Evolutionary conservation across 805 yeast genomes (phyloP), one percentile per base, ranked within the genome.

Genomic region (Candida coquimbonensis): DNA sequence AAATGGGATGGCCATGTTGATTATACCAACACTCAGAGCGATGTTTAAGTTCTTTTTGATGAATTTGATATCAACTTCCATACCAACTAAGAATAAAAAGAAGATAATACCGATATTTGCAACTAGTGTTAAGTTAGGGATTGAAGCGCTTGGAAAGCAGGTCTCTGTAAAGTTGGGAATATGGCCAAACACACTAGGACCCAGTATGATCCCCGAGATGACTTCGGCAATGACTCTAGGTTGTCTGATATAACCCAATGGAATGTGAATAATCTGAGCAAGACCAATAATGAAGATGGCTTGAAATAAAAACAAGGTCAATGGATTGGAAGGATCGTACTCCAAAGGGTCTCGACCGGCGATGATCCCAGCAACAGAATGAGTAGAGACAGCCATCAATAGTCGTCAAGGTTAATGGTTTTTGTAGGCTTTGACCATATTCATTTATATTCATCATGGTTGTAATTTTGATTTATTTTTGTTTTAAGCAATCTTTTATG

Each of bases 181-280:
- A 38, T 72, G 77, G 5, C 93, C 93, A 65, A 86, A 62, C 2
- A 77, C 93, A 0, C 88, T 70, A 1, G 91, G 91, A 0, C 93
- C 91, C 42, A 86, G 63, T 2, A 86, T 56, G 41, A 86, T 80
- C 27, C 95, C 95, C 0, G 88, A 72, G 9, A 86, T 69, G 41
- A 86, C 93, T 56, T 86, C 95, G 7, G 90, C 87, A 48, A 86
- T 85, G 38, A 86, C 95, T 48, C 80, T 70, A 0, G 95, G 95
- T 60, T 86, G 93, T 53, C 78, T 79, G 38, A 86, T 59, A 50
- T 63, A 73, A 11, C 78, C 69, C 14, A 86, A 63, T 0, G 89
- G 87, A 36, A 69, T 66, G 57, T 83, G 80, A 9, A 86, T 52
- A 11, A 80, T 34, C 46, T 81, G 83, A 45, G 89, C 80, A 24